Evolutionary conservation across 2,329 filamentous ascomycete species (phyloP).

Genomic region (Monilinia fructigena): DNA sequence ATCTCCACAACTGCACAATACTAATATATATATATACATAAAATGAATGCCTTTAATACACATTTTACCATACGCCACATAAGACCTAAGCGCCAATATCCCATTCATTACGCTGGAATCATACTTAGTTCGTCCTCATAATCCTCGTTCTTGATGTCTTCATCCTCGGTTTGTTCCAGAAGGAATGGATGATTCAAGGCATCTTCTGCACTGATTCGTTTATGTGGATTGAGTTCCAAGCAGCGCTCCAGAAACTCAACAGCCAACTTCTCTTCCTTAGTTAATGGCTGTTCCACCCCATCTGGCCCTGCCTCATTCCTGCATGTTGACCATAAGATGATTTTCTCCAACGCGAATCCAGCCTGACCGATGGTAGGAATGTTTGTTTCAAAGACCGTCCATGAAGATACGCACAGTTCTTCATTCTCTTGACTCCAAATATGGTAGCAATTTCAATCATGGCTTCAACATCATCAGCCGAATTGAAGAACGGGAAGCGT

Average conservation of each 20-base stretch:
- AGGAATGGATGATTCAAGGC: constrained; percentile 74
- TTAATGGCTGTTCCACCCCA: constrained; percentile 51
- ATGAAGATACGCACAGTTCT: constrained; percentile 75
- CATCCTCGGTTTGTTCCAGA: constrained; percentile 47
- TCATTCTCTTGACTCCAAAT: constrained; percentile 84
- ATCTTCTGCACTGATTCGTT: constrained; percentile 71
- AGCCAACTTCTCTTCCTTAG: constrained; percentile 68
- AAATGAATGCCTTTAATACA: constrained; percentile 26
- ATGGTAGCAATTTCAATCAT: constrained; percentile 97
- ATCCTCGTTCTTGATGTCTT: constrained; percentile 53
- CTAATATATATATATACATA: constrained; percentile 29
- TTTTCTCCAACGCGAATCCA: constrained; percentile 87
- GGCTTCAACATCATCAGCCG: constrained; percentile 94
- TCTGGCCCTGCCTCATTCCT: constrained; percentile 61
- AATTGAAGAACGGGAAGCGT: constrained; percentile 98
- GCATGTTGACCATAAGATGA: constrained; percentile 91
- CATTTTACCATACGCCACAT: constrained; percentile 23
- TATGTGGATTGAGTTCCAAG: constrained; percentile 72
- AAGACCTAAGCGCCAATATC: constrained; percentile 9
- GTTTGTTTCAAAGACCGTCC: constrained; percentile 86
- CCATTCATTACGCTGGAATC: constrained; percentile 16
- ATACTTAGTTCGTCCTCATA: constrained; percentile 31
- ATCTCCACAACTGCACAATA: constrained; percentile 14
- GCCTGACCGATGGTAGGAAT: constrained; percentile 85
- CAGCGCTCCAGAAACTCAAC: constrained; percentile 70